Base-by-base conservation (phyloP, 768 basidiomycete genomes). In the Rhodotorula diobovata region DNA sequence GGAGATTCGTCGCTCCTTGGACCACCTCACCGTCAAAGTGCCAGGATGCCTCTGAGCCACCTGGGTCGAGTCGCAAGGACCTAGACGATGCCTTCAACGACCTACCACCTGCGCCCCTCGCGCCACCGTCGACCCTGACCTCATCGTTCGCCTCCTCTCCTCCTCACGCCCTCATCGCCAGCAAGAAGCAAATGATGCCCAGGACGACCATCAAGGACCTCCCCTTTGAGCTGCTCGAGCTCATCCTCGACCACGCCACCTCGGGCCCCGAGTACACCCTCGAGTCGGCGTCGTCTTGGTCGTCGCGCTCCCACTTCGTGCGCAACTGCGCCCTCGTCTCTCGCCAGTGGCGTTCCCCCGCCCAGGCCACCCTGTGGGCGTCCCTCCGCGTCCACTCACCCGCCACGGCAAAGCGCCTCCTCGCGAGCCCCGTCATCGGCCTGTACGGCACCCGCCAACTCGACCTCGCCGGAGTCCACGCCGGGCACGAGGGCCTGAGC, bases 201-300 rank as follows among this genome's bases (percentile, higher is more conserved):
- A 62, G 54, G 10, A 63, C 41, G 23, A 63, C 41, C 16, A 60
- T 71, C 57, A 23, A 20, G 30, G 4, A 12, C 8, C 61, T 71
- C 3, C 70, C 70, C 0, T 71, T 53, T 37, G 70, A 71, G 61
- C 50, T 71, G 2, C 16, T 71, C 50, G 70, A 71, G 62, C 54
- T 25, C 4, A 55, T 71, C 37, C 61, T 69, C 57, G 48, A 53
- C 39, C 32, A 39, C 66, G 57, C 66, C n/a, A n/a, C n/a, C 10
- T 35, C 28, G 41, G 51, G 43, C n/a, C n/a, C n/a, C 34, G 25
- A 25, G 9, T 62, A 35, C 56, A 48, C 54, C 39, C 61, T 63
- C 62, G 43, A 54, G 25, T 53, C 55, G 41, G 39, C 66, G 15
- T 18, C 39, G 20, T 34, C 66, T 5, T 12, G 54, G 43, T 12